Percentiles rank a stretch among this genome's conserved stretches.
phyloP scores from a whole-genome alignment of 768 basidiomycete species.

The Trametes coccinea region DNA sequence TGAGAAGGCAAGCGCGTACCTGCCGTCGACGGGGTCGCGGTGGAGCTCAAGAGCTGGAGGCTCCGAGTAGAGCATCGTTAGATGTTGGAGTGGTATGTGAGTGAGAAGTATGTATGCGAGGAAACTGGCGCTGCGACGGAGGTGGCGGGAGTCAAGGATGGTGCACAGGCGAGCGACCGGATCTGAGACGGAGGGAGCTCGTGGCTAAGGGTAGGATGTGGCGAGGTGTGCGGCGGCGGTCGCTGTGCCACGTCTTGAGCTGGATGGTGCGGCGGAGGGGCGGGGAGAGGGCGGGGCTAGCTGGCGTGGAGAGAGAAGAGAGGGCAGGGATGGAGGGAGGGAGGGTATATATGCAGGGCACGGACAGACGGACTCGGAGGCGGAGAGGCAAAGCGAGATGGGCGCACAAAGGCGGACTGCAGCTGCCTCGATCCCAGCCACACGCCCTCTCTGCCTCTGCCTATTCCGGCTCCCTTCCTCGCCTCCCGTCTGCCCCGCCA shows the following conservation, averaged over 20 bases:
- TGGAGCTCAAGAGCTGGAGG: not conserved
- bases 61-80: slow-evolving; percentile 2
- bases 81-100: not conserved
- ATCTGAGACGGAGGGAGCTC: not conserved
- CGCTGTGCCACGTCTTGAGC: slow-evolving; percentile 7
- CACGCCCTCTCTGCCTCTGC: not conserved
- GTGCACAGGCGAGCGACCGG: slow-evolving; percentile 11
- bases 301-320: not conserved
- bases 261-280: slow-evolving; percentile 1
- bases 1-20: slow-evolving; percentile 28
- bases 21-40: slow-evolving; percentile 18
- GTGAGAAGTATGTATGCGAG: not conserved
- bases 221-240: not conserved
- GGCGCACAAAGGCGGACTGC: no score
- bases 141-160: slow-evolving; percentile 12
- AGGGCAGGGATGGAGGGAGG: slow-evolving; percentile 5
- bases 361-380: slow-evolving; percentile 14
- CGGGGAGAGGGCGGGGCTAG: slow-evolving; percentile 5
- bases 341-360: not conserved
- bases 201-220: not conserved
- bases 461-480: slow-evolving; percentile 18
- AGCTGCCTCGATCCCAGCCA: not conserved
- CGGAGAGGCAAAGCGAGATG: not conserved
- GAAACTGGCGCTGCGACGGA: not conserved
- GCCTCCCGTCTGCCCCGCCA: slow-evolving; percentile 2